Base-by-base conservation (phyloP, 2,329 filamentous ascomycete genomes). In the Arthrobotrys megalospora region DNA sequence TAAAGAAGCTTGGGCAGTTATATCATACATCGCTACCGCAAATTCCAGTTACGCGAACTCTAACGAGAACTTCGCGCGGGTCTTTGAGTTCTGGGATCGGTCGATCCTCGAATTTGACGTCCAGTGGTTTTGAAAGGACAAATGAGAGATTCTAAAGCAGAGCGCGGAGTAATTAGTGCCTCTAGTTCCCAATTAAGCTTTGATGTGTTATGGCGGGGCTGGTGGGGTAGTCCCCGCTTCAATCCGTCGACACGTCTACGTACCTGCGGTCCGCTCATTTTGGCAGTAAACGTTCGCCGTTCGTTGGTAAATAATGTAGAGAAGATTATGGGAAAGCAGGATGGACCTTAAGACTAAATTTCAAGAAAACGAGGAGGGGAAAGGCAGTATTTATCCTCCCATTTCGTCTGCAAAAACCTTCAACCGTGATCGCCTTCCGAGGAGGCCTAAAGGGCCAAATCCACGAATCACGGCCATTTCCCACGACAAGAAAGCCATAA, bases 21-120 rank as follows among this genome's bases (percentile, higher is more conserved):
- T 38, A 41, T 60, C 70, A 48, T 4, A 91, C 87, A 83, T 93
- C 91, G 63, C 89, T 91, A 82, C 91, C 91, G 84, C 91, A 92
- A 82, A 93, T 89, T 32, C 90, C 90, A 3, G 91, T 92, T 80
- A 88, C 87, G 79, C 88, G 88, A 80, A 92, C 87, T 79, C 88
- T 86, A 79, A 92, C 84, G 84, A 92, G 88, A 66, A 92, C 87
- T 83, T 92, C 90, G 79, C 82, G 81, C n/a, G 83, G 82, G 58
- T 82, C 80, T 47, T 82, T 71, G 84, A 89, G 60, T 83, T 83
- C 83, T 86, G 82, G 86, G 86, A 77, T 67, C 38, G 73, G 73
- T 28, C 73, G 60, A 21, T 77, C 66, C 62, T 77, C 73, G 47
- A 77, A 71, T 48, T 70, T 70, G n/a, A 77, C 73, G 38, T 77